These are phyloP conservation scores for Naganishia randhawae DNA, from an alignment of 768 basidiomycete genomes.

Conservation along the genomic window DNA sequence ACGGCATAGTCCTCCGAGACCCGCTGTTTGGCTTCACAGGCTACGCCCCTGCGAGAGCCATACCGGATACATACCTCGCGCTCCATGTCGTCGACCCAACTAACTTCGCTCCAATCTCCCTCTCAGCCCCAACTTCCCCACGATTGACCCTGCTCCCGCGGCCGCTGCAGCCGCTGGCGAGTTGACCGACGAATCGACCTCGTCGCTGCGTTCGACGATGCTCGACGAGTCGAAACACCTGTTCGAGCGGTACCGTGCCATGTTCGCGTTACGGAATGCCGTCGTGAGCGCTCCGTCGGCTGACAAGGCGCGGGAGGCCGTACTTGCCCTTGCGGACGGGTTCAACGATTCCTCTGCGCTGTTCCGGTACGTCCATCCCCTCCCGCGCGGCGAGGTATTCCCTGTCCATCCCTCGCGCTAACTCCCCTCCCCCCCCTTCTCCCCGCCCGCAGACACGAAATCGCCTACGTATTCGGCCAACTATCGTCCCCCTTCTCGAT, in stretches of 20 bases:
- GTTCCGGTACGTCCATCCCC: conserved; percentile 67
- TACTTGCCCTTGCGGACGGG: conserved; percentile 84
- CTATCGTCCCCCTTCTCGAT: conserved; percentile 83
- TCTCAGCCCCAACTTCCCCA: conserved; percentile 48
- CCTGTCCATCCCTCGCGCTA: too few relatives aligned
- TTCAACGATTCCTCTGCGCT: conserved; percentile 83
- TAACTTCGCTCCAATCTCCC: background rate
- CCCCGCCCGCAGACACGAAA: conserved; percentile 71
- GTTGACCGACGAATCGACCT: conserved; percentile 50
- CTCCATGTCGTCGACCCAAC: too few relatives aligned
- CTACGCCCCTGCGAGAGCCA: too few relatives aligned
- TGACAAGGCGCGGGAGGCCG: conserved; percentile 56
- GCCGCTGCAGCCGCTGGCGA: conserved; percentile 31
- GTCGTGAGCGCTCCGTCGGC: conserved; percentile 60
- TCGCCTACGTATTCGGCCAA: conserved; percentile 97
- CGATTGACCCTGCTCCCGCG: conserved; percentile 51
- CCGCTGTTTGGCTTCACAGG: too few relatives aligned
- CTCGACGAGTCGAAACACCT: conserved; percentile 67
- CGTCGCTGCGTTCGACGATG: conserved; percentile 61
- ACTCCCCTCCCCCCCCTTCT: background rate
- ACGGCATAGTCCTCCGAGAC: too few relatives aligned
- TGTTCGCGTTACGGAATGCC: conserved; percentile 88
- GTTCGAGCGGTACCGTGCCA: conserved; percentile 92
- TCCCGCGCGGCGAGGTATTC: background rate
- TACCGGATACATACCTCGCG: too few relatives aligned